Evolutionary conservation across 805 yeast species (phyloP).

Genomic region (Candida ficus): DNA sequence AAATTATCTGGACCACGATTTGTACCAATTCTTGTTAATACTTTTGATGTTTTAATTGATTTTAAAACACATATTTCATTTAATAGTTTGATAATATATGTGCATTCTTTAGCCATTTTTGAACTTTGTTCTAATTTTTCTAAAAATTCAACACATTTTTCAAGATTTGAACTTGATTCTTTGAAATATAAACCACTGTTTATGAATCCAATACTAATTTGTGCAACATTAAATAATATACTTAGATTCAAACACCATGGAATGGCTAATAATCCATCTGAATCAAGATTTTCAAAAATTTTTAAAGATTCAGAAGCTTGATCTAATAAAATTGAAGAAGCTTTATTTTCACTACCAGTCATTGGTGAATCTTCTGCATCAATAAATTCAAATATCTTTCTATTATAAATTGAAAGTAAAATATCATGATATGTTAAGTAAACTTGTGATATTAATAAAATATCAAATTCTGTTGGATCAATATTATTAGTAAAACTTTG

Average conservation of each 20-base stretch:
- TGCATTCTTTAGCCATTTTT: conserved; percentile 51
- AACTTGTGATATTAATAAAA: conserved; percentile 15
- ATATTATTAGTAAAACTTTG: conserved; percentile 11
- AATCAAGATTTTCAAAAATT: conserved; percentile 27
- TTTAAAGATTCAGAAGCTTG: conserved; percentile 30
- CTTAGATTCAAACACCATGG: conserved; percentile 53
- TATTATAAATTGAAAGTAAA: conserved; percentile 13
- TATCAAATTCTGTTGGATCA: conserved; percentile 11
- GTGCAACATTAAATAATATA: conserved; percentile 39
- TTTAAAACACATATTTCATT: conserved; percentile 45
- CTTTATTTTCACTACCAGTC: conserved; percentile 10
- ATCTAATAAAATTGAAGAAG: conserved; percentile 23
- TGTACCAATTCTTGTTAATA: conserved; percentile 38
- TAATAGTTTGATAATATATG: conserved; percentile 56
- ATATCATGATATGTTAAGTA: conserved; percentile 20
- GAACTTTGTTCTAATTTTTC: conserved; percentile 24
- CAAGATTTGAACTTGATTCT: conserved; percentile 11
- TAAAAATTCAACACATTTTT: conserved; percentile 19
- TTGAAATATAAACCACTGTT: conserved; percentile 34
- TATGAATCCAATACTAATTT: conserved; percentile 35
- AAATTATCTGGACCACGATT: conserved; percentile 50
- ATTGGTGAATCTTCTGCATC: conserved; percentile 12
- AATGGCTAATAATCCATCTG: conserved; percentile 26
- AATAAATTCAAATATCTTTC: conserved; percentile 13
- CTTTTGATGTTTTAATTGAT: conserved; percentile 33